phyloP scores from a whole-genome alignment of 2,329 filamentous ascomycete species.

The Graphilbum sp. region DNA sequence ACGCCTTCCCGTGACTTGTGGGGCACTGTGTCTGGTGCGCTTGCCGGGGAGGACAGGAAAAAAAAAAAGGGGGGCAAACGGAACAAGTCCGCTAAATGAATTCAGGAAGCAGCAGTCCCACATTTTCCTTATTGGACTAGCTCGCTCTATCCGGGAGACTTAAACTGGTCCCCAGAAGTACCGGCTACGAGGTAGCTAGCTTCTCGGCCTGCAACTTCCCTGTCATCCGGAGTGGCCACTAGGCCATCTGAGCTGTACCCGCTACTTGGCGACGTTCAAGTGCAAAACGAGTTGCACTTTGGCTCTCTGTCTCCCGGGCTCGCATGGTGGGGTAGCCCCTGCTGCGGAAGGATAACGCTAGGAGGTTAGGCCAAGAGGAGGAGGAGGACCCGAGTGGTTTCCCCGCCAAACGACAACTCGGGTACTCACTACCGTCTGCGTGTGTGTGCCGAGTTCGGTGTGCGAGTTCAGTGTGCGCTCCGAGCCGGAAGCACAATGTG shows the following conservation, averaged over 20 bases:
- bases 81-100: constrained; percentile 4
- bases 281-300: too few species aligned
- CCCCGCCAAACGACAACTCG: too few species aligned
- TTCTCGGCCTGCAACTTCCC: background rate
- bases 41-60: background rate
- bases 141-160: constrained; percentile 10
- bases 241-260: background rate
- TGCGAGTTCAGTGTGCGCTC: too few species aligned
- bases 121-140: constrained; percentile 7
- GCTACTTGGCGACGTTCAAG: background rate
- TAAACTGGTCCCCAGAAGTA: constrained; percentile 8
- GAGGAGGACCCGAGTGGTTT: too few species aligned
- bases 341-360: background rate
- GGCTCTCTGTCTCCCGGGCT: constrained; percentile 1
- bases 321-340: constrained; percentile 3
- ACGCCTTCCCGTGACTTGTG: too few species aligned
- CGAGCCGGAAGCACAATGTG: too few species aligned
- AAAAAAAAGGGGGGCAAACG: background rate
- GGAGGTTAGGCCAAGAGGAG: background rate
- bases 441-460: too few species aligned
- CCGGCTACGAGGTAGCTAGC: constrained; percentile 2
- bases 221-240: constrained; percentile 1
- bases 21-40: constrained; percentile 1
- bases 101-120: constrained; percentile 5
- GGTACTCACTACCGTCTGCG: too few species aligned